Evolutionary conservation across 2,329 filamentous ascomycete species (phyloP).

Genomic region (Pezicula carpinea): DNA sequence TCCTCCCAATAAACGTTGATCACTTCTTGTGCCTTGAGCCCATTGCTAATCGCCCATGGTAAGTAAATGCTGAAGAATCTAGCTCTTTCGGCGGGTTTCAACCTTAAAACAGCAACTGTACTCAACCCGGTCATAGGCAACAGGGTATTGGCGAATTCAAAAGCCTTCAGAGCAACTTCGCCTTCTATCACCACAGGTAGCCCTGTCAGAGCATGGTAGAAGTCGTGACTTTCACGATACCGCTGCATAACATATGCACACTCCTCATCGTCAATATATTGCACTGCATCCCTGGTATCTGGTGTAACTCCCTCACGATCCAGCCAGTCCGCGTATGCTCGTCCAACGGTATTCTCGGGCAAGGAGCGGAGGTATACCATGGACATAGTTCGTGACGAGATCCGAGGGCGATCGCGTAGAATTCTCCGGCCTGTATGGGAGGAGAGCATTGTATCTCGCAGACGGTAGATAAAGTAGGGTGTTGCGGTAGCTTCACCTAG

Average conservation of each 20-base stretch:
- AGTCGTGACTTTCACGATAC: slow-evolving; percentile 95
- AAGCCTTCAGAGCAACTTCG: slow-evolving; percentile 94
- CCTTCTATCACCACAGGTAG: slow-evolving; percentile 90
- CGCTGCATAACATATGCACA: slow-evolving; percentile 98
- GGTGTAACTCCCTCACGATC: slow-evolving; percentile 90
- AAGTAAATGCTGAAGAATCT: slow-evolving; percentile 72
- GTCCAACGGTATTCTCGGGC: slow-evolving; percentile 70
- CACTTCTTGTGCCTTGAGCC: slow-evolving; percentile 68
- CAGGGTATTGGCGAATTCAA: slow-evolving; percentile 92
- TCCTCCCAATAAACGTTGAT: slow-evolving; percentile 99
- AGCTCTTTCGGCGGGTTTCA: slow-evolving; percentile 59
- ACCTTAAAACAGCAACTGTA: slow-evolving; percentile 62
- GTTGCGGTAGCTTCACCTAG: slow-evolving; percentile 93
- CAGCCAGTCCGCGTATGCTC: slow-evolving; percentile 84
- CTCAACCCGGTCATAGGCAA: slow-evolving; percentile 93
- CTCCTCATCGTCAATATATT: slow-evolving; percentile 91
- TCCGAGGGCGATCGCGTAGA: slow-evolving; percentile 81
- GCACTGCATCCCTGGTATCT: slow-evolving; percentile 76
- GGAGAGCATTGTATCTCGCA: slow-evolving; percentile 87
- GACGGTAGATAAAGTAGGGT: slow-evolving; percentile 89
- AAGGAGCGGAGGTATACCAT: slow-evolving; percentile 65
- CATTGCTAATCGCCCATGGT: slow-evolving; percentile 88
- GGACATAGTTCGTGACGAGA: slow-evolving; percentile 68
- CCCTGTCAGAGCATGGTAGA: slow-evolving; percentile 92
- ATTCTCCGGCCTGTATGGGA: slow-evolving; percentile 83